phyloP scores from a whole-genome alignment of 2,329 filamentous ascomycete genomes.

The Ambrosiella cleistominuta region DNA sequence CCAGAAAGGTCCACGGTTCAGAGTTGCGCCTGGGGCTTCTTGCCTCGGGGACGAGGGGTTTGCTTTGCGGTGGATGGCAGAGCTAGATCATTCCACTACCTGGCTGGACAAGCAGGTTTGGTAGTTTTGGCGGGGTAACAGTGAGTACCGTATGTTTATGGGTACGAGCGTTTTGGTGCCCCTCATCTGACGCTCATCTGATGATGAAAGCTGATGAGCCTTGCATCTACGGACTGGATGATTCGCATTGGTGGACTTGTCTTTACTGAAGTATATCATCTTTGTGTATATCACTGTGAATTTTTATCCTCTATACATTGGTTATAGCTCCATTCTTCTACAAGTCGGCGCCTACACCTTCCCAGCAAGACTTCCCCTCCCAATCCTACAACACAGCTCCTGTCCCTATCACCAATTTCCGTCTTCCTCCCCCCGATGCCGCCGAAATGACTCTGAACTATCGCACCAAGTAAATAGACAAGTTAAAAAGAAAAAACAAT shows the following conservation, averaged over 20 bases:
- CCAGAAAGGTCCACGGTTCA: neutral
- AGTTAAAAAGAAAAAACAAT: too few relatives aligned
- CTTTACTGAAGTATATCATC: too few relatives aligned
- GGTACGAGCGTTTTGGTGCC: neutral
- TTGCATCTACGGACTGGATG: too few relatives aligned
- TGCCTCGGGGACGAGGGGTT: neutral
- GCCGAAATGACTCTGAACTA: too few relatives aligned
- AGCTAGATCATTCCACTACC: constrained; percentile 1
- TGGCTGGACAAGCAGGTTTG: neutral
- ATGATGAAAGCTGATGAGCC: neutral
- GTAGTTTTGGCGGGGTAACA: neutral
- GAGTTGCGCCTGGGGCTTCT: neutral
- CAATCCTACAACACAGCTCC: neutral
- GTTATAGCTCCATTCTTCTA: neutral
- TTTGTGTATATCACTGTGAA: too few relatives aligned
- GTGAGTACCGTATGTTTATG: neutral
- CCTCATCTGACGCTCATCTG: neutral
- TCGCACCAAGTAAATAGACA: too few relatives aligned
- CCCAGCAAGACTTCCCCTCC: neutral
- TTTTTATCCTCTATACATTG: neutral
- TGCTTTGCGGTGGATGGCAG: neutral
- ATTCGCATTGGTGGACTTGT: too few relatives aligned
- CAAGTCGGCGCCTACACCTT: constrained; percentile 2
- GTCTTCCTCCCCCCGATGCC: too few relatives aligned
- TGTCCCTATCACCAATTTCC: neutral